Conservation (phyloP, 148 eudicot species). For the Chenopodium suecicum region DNA sequence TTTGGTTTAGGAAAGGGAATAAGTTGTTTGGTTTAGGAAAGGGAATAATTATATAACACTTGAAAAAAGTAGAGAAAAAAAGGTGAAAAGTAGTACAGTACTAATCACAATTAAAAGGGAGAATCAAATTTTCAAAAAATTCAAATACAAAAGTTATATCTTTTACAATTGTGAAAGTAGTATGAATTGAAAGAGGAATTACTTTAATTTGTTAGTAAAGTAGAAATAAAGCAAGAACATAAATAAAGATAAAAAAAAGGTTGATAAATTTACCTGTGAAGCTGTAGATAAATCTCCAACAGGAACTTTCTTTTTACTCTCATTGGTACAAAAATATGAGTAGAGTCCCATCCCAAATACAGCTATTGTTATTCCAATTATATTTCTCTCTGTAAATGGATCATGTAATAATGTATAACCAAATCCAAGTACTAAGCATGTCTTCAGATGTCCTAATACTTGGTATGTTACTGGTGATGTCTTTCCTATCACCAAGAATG, state of each 20-base stretch:
- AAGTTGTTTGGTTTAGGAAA: not conserved
- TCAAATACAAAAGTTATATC: not conserved
- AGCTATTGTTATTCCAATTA: slow-evolving; percentile 71
- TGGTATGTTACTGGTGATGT: slow-evolving; percentile 97
- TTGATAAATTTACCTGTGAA: slow-evolving; percentile 44
- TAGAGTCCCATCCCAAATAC: slow-evolving; percentile 84
- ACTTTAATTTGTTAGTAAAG: not conserved
- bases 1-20: not conserved
- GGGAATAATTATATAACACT: not conserved
- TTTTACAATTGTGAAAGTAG: not conserved
- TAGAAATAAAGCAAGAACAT: not conserved
- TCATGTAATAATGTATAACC: slow-evolving; percentile 83
- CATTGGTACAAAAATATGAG: slow-evolving; percentile 77
- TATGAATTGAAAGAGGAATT: not conserved
- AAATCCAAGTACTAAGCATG: slow-evolving; percentile 87
- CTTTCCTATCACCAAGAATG: slow-evolving; percentile 90
- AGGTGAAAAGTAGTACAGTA: not conserved
- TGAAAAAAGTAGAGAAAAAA: not conserved
- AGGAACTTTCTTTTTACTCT: slow-evolving; percentile 51
- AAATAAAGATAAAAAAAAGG: not conserved
- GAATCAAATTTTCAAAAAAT: not conserved
- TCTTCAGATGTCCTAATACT: slow-evolving; percentile 85
- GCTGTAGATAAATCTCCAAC: slow-evolving; percentile 28
- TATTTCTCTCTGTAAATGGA: slow-evolving; percentile 77
- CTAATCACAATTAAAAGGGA: too few species aligned